These are phyloP conservation scores for Colletotrichum eleusines DNA, from an alignment of 2,329 filamentous ascomycete genomes.

Conservation along the genomic window DNA sequence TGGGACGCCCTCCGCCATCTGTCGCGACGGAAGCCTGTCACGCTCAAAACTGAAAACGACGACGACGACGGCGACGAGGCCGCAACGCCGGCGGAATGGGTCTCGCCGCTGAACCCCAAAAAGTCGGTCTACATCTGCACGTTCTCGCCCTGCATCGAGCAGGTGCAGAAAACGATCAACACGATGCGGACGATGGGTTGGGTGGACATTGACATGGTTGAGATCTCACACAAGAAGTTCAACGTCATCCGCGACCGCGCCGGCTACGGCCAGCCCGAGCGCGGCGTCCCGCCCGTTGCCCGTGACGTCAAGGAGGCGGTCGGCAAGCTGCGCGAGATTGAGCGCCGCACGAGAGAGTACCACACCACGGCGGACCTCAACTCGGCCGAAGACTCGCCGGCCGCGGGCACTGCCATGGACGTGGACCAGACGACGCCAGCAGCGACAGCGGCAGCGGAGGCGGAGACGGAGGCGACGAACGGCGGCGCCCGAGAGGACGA, in stretches of 20 bases:
- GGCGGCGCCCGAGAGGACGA: constrained; percentile 45
- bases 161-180: constrained; percentile 88
- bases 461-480: constrained; percentile 10
- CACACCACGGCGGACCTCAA: constrained; percentile 56
- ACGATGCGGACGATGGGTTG: constrained; percentile 85
- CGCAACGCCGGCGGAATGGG: constrained; percentile 55
- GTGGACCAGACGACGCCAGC: constrained; percentile 50
- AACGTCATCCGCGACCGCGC: constrained; percentile 86
- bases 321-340: constrained; percentile 77
- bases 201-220: constrained; percentile 94
- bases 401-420: constrained; percentile 56
- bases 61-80: too few species aligned
- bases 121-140: constrained; percentile 85
- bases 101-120: constrained; percentile 77
- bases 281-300: constrained; percentile 76
- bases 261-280: constrained; percentile 76
- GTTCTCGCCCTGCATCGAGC: constrained; percentile 97
- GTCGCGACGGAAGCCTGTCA: constrained; percentile 63
- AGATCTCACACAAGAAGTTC: constrained; percentile 82
- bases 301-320: constrained; percentile 85
- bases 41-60: constrained; percentile 27
- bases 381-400: constrained; percentile 47
- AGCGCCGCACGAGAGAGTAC: constrained; percentile 75
- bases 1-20: constrained; percentile 84
- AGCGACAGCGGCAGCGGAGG: constrained; percentile 3